Base-by-base conservation (phyloP, 2,329 filamentous ascomycete genomes). In the Zasmidium angulare region DNA sequence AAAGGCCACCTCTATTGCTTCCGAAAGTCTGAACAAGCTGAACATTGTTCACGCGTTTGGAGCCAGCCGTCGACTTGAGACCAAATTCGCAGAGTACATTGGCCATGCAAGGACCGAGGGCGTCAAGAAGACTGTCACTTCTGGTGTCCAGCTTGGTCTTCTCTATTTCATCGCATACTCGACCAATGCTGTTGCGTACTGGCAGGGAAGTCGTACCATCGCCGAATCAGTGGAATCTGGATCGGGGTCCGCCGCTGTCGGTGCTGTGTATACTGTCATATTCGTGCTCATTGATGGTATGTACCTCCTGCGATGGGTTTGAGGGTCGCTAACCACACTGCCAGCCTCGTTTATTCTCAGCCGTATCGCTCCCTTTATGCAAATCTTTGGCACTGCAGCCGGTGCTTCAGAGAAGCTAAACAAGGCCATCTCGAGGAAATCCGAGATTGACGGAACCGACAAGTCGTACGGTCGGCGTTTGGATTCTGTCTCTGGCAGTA, bases 121-220 rank as follows among this genome's bases (percentile, higher is more conserved):
- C 1, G 78, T 85, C 60, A 83, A 84, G 62, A 89, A 88, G 69
- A 81, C 84, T 0, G 72, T 81, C 1, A 78, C 81, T 0, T 78
- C 82, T 23, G 87, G 82, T 2, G 71, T 83, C 0, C 85, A 88
- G 67, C 79, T 84, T 7, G 86, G 86, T 10, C 71, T 83, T 17
- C 74, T 89, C 6, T 89, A 88, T 69, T 89, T 89, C 63, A 83
- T 89, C 63, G 84, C 86, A 2, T 89, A 87, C 63, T 81, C 84
- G 1, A 85, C 85, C 6, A 89, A 89, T 69, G 85, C 84, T 1
- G 76, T 89, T 14, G 85, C 86, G 0, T 89, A 88, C 68, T 89
- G 86, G 85, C 82, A 88, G 69, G 87, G 86, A 50, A 86, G 84
- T 62, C 78, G 76, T 36, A 80, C 80, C 53, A 80, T 86, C 46